Evolutionary conservation across 2,329 filamentous ascomycete species (phyloP).

Genomic region (Fusarium tanahbumbuense): DNA sequence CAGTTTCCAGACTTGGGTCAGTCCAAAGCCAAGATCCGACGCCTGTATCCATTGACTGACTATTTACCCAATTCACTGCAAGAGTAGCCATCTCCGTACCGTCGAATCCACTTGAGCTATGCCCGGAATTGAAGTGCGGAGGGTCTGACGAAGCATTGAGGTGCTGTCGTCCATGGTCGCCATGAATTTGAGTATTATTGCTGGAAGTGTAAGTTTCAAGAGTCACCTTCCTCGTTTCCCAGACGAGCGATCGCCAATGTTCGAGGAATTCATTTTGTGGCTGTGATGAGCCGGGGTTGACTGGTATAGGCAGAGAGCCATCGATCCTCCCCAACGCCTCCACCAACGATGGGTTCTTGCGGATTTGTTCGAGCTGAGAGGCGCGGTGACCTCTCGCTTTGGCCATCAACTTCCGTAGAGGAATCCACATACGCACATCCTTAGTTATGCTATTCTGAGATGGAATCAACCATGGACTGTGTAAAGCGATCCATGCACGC

Average conservation of each 20-base stretch:
- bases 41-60: slow-evolving; percentile 16
- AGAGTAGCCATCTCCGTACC: neutral
- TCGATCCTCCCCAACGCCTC: slow-evolving; percentile 49
- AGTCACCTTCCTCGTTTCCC: accelerated
- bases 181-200: neutral
- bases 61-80: neutral
- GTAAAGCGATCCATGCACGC: slow-evolving; percentile 60
- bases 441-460: slow-evolving; percentile 42
- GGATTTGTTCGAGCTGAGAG: slow-evolving; percentile 51
- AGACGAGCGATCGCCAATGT: slow-evolving; percentile 32
- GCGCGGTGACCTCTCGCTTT: slow-evolving; percentile 54
- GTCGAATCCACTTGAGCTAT: neutral
- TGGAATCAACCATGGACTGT: slow-evolving; percentile 56
- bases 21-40: slow-evolving; percentile 52
- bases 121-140: neutral
- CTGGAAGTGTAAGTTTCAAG: neutral
- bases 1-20: slow-evolving; percentile 47
- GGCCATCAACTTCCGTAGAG: slow-evolving; percentile 54
- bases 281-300: slow-evolving; percentile 45
- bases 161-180: neutral
- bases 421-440: slow-evolving; percentile 54
- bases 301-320: slow-evolving; percentile 41
- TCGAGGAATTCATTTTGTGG: slow-evolving; percentile 11
- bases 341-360: slow-evolving; percentile 42
- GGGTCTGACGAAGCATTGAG: neutral